These are phyloP conservation scores for Coemansia guatemalensis DNA, from an alignment of 192 early-diverging fungal species.

Conservation along the genomic window DNA sequence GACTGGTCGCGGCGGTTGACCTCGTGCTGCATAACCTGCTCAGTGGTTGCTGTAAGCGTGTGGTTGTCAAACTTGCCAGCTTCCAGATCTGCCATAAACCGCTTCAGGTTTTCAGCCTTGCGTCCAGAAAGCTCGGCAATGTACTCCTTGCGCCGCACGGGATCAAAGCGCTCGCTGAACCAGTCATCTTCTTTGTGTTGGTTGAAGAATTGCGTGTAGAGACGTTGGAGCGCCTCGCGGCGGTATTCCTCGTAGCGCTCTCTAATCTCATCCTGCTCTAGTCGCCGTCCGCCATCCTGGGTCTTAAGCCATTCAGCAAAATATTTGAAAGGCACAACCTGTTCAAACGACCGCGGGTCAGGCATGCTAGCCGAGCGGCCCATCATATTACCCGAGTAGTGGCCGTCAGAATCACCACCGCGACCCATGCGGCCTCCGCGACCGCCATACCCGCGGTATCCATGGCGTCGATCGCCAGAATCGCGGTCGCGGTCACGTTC, in stretches of 20 bases:
- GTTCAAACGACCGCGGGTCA: constrained; percentile 77
- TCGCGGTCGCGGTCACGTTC: constrained; percentile 39
- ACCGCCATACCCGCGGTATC: constrained; percentile 37
- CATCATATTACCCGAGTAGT: constrained; percentile 37
- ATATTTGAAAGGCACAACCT: constrained; percentile 73
- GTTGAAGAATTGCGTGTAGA: constrained; percentile 72
- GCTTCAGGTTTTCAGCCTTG: constrained; percentile 56
- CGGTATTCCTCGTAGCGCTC: constrained; percentile 81
- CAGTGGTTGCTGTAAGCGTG: constrained; percentile 29
- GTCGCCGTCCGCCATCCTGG: constrained; percentile 58
- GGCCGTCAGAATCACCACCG: constrained; percentile 40
- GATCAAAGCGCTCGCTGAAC: constrained; percentile 94
- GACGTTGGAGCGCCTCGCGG: constrained; percentile 68
- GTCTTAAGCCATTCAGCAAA: constrained; percentile 68
- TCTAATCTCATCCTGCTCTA: constrained; percentile 78
- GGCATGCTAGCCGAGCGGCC: constrained; percentile 35
- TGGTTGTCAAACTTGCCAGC: constrained; percentile 70
- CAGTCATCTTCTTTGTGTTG: constrained; percentile 82
- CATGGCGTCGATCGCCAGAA: constrained; percentile 35
- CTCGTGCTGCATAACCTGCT: constrained; percentile 50
- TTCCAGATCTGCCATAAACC: constrained; percentile 67
- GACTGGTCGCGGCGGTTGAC: constrained; percentile 41
- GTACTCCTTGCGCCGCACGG: constrained; percentile 60
- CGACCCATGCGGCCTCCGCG: constrained; percentile 47
- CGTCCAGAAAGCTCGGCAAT: constrained; percentile 54